phyloP scores from a whole-genome alignment of 1,284 basidiomycete genomes.

The Grifola frondosa region DNA sequence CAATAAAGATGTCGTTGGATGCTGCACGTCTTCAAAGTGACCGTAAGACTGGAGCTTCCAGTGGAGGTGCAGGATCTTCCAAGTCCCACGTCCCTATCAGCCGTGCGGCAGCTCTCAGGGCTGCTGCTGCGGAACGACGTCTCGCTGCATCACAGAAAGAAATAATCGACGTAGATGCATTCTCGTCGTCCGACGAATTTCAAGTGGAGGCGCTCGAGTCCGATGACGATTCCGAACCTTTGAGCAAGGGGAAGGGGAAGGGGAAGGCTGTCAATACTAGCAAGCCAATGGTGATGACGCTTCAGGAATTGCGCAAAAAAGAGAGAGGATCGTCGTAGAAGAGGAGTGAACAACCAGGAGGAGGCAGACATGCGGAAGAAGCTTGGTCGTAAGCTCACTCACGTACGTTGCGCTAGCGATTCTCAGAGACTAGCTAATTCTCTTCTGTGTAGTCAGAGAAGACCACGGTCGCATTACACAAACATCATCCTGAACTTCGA shows the following conservation, averaged over 20 bases:
- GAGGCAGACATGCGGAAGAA: conserved; percentile 49
- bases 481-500: conserved; percentile 74
- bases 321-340: too few species aligned
- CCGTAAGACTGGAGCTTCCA: conserved; percentile 28
- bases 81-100: conserved; percentile 29
- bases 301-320: too few species aligned
- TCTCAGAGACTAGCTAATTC: conserved; percentile 3
- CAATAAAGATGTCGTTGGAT: conserved; percentile 54
- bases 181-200: too few species aligned
- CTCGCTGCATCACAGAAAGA: conserved; percentile 34
- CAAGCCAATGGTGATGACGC: too few species aligned
- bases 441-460: conserved; percentile 64
- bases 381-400: conserved; percentile 71
- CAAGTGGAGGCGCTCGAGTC: too few species aligned
- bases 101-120: conserved; percentile 44
- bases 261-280: too few species aligned
- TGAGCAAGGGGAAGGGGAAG: too few species aligned
- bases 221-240: too few species aligned
- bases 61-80: conserved; percentile 43
- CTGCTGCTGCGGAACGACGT: conserved; percentile 55
- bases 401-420: conserved; percentile 40
- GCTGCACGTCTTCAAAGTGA: conserved; percentile 36
- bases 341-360: conserved; percentile 37
- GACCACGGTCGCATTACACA: conserved; percentile 62
- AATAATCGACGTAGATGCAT: conserved; percentile 33